These are phyloP conservation scores for Linnemannia hyalina DNA, from an alignment of 192 early-diverging fungal genomes.

Conservation along the genomic window DNA sequence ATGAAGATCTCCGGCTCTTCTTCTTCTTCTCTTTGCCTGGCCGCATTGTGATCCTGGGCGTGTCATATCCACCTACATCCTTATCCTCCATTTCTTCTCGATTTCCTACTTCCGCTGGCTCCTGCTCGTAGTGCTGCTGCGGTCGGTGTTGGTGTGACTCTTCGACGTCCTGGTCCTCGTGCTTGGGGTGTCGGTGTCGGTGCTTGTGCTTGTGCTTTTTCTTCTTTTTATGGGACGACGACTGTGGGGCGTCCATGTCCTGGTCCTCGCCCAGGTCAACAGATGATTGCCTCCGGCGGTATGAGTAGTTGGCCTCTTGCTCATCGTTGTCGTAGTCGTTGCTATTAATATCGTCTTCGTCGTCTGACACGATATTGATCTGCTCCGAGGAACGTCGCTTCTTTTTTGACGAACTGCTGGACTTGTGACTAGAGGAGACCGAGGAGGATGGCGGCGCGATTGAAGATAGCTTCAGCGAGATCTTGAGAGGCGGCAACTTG, in stretches of 20 bases:
- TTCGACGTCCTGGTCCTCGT: slow-evolving; percentile 5
- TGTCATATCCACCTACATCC: slow-evolving; percentile 5
- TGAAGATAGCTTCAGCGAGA: slow-evolving; percentile 43
- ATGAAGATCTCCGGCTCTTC: not conserved
- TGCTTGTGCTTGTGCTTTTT: slow-evolving; percentile 55
- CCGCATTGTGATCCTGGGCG: slow-evolving; percentile 15
- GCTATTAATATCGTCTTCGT: not conserved
- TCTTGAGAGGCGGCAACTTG: slow-evolving; percentile 47
- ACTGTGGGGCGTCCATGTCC: not conserved
- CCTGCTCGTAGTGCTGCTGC: slow-evolving; percentile 11
- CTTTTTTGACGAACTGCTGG: slow-evolving; percentile 20
- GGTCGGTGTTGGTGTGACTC: not conserved
- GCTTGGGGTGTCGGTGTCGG: slow-evolving; percentile 25
- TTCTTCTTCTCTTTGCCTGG: slow-evolving; percentile 16
- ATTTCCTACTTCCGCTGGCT: not conserved
- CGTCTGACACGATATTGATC: slow-evolving; percentile 22
- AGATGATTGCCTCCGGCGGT: not conserved
- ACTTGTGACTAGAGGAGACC: not conserved
- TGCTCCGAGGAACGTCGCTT: slow-evolving; percentile 34
- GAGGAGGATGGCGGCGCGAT: slow-evolving; percentile 1
- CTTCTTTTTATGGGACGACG: slow-evolving; percentile 37
- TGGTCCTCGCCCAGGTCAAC: slow-evolving; percentile 6
- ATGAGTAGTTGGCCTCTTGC: not conserved
- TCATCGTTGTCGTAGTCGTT: slow-evolving; percentile 4
- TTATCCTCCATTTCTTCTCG: slow-evolving; percentile 15